Base-by-base conservation (phyloP, 2,329 filamentous ascomycete genomes). In the Aspergillus fijiensis region DNA sequence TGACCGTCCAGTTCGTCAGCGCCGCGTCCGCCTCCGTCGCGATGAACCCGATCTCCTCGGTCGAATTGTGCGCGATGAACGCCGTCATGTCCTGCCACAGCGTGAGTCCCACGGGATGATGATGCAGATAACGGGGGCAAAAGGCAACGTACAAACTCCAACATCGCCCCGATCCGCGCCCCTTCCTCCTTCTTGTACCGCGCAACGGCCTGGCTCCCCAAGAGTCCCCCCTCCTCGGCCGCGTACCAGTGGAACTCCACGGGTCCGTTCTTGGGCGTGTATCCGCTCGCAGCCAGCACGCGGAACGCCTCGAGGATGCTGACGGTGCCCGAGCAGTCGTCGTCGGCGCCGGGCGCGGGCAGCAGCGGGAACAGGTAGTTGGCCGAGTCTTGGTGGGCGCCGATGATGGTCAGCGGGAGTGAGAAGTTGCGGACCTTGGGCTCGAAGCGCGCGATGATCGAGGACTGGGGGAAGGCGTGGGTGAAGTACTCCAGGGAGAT, bases 401-500 rank as follows among this genome's bases (percentile, higher is more conserved):
- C 53, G n/a, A 55, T 33, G 19, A 55, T 55, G 42, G 53, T 55
- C 5, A 55, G 19, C 7, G 53, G 53, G 1, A 33, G 27, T 2
- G 53, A 55, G 3, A 55, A 55, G 42, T 48, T 55, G 53, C 53
- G 53, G 11, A 55, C 53, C 29, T 55, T 55, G 27, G 53, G 53
- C n/a, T 55, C 53, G 6, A 55, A 55, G 45, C 53, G 53, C 19
- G 53, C 53, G 7, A 55, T 55, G 19, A 55, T 55, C 2, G 53
- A 55, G n/a, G 53, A 55, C 42, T 55, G 53, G 27, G 23, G 53
- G 45, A 55, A 55, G 1, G 45, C 5, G 12, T 55, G 53, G 25
- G 53, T 55, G 27, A 55, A 55, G 53, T 55, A 55, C 27, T 55
- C 53, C 16, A 55, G 53, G 11, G 53, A 55, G 53, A 55, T 55